phyloP scores from a whole-genome alignment of 768 basidiomycete species.

The Phaffia australis region DNA sequence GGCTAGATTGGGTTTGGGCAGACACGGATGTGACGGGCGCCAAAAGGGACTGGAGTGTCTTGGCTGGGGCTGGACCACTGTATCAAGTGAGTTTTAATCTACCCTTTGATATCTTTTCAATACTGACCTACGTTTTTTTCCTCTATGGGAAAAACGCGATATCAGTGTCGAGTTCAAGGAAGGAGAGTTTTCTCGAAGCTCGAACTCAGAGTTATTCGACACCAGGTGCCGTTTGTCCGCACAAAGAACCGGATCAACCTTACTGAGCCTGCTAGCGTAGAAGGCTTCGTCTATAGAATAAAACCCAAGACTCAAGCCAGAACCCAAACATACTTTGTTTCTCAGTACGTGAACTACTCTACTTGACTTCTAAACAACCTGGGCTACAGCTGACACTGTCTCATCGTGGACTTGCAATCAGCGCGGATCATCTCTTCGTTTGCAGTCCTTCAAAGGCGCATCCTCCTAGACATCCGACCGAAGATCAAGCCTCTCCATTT shows the following conservation, averaged over 20 bases:
- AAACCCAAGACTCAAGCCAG: constrained; percentile 16
- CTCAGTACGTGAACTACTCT: constrained; percentile 5
- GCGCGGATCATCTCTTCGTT: constrained; percentile 16
- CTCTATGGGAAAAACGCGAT: not conserved
- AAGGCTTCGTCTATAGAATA: constrained; percentile 23
- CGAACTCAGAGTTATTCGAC: too few relatives aligned
- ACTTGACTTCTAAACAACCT: not conserved
- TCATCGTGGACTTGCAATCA: not conserved
- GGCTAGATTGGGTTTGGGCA: constrained; percentile 21
- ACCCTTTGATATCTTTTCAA: not conserved
- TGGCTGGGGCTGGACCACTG: constrained; percentile 20
- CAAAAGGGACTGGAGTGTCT: constrained; percentile 17
- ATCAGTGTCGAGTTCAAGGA: constrained; percentile 10
- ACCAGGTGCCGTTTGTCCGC: too few relatives aligned
- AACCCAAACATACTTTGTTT: constrained; percentile 15
- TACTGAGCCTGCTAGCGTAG: constrained; percentile 18
- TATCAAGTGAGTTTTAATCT: constrained; percentile 6
- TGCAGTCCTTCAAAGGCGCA: constrained; percentile 19
- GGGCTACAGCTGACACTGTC: not conserved
- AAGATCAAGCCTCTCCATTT: constrained; percentile 12
- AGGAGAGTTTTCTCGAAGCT: not conserved
- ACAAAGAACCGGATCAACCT: not conserved
- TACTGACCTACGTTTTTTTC: not conserved
- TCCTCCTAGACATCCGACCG: constrained; percentile 3
- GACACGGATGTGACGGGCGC: constrained; percentile 15